Percentiles rank a stretch among this genome's conserved stretches.
Evolutionary conservation across 805 yeast species (phyloP).

Genomic region (Spathaspora passalidarum): DNA sequence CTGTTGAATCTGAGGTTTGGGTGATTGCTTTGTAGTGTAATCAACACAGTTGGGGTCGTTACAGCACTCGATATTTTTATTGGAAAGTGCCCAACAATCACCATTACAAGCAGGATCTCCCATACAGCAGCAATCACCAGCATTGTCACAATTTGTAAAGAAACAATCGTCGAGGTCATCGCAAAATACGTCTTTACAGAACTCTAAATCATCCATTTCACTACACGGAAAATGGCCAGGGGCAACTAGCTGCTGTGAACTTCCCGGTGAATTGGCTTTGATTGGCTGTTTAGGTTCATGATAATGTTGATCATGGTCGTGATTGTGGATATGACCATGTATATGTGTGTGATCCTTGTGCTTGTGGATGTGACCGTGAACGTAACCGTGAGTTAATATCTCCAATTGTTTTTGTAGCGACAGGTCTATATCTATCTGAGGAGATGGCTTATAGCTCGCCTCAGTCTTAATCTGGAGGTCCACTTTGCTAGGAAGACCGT

Average conservation of each 20-base stretch:
- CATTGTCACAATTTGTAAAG: slow-evolving; percentile 29
- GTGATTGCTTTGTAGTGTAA: slow-evolving; percentile 1
- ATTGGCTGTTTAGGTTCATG: neutral
- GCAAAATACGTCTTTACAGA: slow-evolving; percentile 40
- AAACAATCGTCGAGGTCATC: slow-evolving; percentile 45
- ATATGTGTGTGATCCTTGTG: slow-evolving; percentile 60
- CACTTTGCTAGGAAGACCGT: neutral
- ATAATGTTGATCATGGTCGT: slow-evolving; percentile 25
- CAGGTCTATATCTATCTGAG: neutral
- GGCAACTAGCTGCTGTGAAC: too few relatives aligned
- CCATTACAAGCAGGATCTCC: neutral
- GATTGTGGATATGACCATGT: slow-evolving; percentile 66
- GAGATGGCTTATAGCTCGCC: neutral
- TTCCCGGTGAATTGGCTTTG: neutral
- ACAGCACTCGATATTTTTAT: slow-evolving; percentile 6
- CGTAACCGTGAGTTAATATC: slow-evolving; percentile 45
- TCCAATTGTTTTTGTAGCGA: neutral
- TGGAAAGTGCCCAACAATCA: slow-evolving; percentile 8
- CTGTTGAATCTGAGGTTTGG: neutral
- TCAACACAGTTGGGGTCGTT: slow-evolving; percentile 8
- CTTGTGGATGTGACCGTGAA: slow-evolving; percentile 67
- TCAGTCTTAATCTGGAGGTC: neutral
- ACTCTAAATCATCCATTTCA: slow-evolving; percentile 28
- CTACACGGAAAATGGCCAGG: slow-evolving; percentile 17
- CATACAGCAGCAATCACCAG: slow-evolving; percentile 6